Base-by-base conservation (phyloP, 768 basidiomycete genomes). In the Leccinum pellstonianum region DNA sequence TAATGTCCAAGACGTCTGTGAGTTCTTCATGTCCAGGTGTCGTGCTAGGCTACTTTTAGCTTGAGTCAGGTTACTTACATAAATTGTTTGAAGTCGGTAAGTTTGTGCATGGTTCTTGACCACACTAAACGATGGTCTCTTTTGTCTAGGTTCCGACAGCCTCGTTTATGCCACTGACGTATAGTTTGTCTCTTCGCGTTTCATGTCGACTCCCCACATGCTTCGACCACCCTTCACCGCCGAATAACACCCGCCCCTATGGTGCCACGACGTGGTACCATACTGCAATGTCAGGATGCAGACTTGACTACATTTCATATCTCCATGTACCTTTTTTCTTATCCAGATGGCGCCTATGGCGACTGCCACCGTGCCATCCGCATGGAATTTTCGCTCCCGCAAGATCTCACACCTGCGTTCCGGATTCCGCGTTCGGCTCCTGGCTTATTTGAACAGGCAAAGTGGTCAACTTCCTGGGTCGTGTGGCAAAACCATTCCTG, bases 121-220 rank as follows among this genome's bases (percentile, higher is more conserved):
- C 58, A 57, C 54, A 56, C 55, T 65, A 62, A 56, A 62, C 59
- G 49, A 31, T 54, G 49, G 27, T 23, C 17, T 23, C 25, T 33
- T 38, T 55, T 27, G 46, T 56, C 60, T 48, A 46, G 48, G 27
- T 50, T 60, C 56, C 41, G 52, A 46, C 52, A 46, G n/a, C 56
- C 57, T 55, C 52, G 46, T 49, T 46, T 58, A 54, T 58, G 51
- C 62, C 38, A 55, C 54, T 68, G 68, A 69, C 61, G 60, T 65
- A 68, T 53, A 15, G 14, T 66, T 60, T 49, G 31, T 55, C 38
- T 56, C 53, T 31, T 54, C 27, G 49, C 37, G 67, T 68, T 68
- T 68, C 68, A 68, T 56, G 50, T 68, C 50, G 58, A 67, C 68
- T 55, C 67, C 60, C 68, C 64, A 68, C 67, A 64, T 47, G 17